Evolutionary conservation across 768 basidiomycete genomes (phyloP).

Genomic region (Amanita pseudoporphyria): DNA sequence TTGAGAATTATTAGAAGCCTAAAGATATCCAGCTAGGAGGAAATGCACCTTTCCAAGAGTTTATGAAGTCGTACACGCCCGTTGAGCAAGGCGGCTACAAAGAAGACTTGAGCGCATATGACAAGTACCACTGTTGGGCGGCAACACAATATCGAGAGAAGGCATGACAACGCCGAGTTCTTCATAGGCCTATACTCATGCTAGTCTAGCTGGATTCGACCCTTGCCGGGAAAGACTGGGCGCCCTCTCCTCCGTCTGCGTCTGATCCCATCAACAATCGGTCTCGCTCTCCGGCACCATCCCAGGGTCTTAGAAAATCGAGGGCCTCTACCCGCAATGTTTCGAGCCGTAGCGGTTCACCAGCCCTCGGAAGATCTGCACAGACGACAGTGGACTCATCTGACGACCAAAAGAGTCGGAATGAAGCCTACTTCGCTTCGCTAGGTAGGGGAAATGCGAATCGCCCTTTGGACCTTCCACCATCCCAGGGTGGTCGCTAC

Average conservation of each 20-base stretch:
- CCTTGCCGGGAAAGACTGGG: constrained; percentile 70
- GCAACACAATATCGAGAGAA: constrained; percentile 94
- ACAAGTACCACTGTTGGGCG: constrained; percentile 90
- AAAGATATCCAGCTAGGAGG: constrained; percentile 61
- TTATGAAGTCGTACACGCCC: constrained; percentile 63
- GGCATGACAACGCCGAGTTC: constrained; percentile 30
- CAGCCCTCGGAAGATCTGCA: constrained; percentile 33
- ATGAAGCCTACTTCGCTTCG: constrained; percentile 80
- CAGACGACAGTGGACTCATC: constrained; percentile 33
- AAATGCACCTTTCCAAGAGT: constrained; percentile 73
- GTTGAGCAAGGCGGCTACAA: constrained; percentile 61
- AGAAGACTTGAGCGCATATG: constrained; percentile 49
- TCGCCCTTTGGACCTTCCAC: constrained; percentile 73
- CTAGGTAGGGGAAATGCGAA: constrained; percentile 77
- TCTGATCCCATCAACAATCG: constrained; percentile 26
- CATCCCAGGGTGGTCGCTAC: constrained; percentile 91
- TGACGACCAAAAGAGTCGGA: constrained; percentile 60
- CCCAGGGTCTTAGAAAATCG: constrained; percentile 83
- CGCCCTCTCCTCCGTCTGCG: constrained; percentile 62
- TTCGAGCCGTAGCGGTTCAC: constrained; percentile 43
- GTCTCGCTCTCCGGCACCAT: constrained; percentile 46
- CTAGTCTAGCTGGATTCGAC: constrained; percentile 63
- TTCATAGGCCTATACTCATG: constrained; percentile 13
- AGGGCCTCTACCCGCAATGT: constrained; percentile 56
- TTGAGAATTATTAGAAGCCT: constrained; percentile 1